Evolutionary conservation across 176 grass and related monocot species (phyloP), one percentile per base, ranked within the genome.

Genomic region (Cenchrus americanus): DNA sequence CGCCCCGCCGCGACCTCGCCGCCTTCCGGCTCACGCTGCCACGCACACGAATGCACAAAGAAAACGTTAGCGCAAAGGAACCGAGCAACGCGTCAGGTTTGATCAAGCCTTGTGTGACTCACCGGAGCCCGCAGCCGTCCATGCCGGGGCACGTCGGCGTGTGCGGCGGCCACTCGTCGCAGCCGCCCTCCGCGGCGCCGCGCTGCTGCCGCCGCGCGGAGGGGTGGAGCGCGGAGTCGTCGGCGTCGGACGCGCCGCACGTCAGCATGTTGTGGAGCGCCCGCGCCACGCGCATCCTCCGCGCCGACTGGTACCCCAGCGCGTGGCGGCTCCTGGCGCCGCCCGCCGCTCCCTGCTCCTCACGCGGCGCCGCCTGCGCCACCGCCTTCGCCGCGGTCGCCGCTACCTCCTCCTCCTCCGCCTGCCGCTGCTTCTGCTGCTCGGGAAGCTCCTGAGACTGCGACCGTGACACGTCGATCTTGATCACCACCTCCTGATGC

Each of bases 111-210:
- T 22, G 42, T 10, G 46, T 11, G 42, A 81, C 80, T 87, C 51
- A 90, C 88, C 47, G 30, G 43, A 90, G 69, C 17, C 88, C 88
- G 40, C 88, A 90, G 61, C 88, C 84, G 23, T 90, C 80, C 42
- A 90, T 79, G 43, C 84, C 84, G 51, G 88, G 88, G 80, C 88
- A 90, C 12, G 76, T 27, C 68, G 80, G 68, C 80, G 86, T 85
- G 13, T 5, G 51, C 21, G 41, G 51, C 21, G 27, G 40, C 17
- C 73, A 73, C 10, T 46, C 69, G 5, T 24, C 73, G 12, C 21
- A 50, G 57, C 17, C 13, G 57, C 43, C 47, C 70, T 27, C 18
- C 12, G 5, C 63, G 42, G 26, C 43, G 32, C 72, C 14, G 22
- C 24, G 27, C 22, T 21, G 27, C 58, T 30, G 52, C 37, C 10